Evolutionary conservation across 495 filamentous ascomycete species (phyloP).

Genomic region (Cercophora samala): DNA sequence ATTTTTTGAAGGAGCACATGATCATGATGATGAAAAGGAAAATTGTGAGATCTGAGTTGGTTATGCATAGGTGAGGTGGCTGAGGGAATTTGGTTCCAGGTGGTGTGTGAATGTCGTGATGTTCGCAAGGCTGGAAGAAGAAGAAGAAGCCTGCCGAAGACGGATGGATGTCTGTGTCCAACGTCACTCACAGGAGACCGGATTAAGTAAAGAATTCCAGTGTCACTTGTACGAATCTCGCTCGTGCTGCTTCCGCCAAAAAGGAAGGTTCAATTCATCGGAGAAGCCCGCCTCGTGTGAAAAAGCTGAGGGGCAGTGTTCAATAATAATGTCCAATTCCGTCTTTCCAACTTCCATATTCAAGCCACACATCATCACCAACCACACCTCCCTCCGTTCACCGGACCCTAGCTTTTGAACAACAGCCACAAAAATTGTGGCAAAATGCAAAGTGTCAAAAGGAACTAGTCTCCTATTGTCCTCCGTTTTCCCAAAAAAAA

Average conservation of each 20-base stretch:
- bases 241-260: neutral
- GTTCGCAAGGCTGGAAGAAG: neutral
- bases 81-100: neutral
- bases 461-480: neutral
- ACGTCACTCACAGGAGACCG: neutral
- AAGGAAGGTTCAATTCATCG: neutral
- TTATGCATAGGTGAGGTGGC: neutral
- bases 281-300: neutral
- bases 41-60: neutral
- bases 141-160: neutral
- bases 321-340: neutral
- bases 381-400: neutral
- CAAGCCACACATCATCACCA: neutral
- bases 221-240: neutral
- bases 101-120: neutral
- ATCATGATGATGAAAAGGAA: neutral
- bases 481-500: neutral
- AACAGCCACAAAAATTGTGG: neutral
- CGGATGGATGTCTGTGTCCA: neutral
- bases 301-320: neutral
- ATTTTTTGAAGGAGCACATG: neutral
- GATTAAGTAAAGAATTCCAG: neutral
- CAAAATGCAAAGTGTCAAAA: neutral
- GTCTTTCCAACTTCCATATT: neutral
- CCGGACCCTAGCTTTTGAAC: neutral